Base-by-base conservation (phyloP, 1,284 basidiomycete genomes). In the Melanopsichium pennsylvanicum region DNA sequence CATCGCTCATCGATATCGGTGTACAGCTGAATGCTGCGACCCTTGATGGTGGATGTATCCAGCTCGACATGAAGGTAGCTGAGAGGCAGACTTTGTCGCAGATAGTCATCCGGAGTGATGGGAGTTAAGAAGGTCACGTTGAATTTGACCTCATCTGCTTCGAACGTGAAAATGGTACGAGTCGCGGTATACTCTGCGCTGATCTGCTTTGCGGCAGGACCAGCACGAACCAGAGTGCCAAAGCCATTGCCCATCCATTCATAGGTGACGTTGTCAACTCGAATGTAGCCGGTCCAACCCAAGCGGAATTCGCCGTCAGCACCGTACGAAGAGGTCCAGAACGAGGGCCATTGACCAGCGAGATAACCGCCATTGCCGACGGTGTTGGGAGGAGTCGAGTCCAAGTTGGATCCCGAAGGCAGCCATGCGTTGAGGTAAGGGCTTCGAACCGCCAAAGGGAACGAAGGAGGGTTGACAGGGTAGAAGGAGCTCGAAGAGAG, bases 201-300 rank as follows among this genome's bases (percentile, higher is more conserved):
- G 35, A 69, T 52, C 59, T 80, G 78, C 18, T 38, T 66, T 36
- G 78, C 78, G 25, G 70, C 71, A 22, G 41, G 42, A 25, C 75
- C 72, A 8, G 66, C 50, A 29, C 57, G 56, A 8, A 79, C 72
- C 1, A 70, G 58, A 26, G 59, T 78, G 41, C 76, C 76, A 37
- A 76, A 78, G 21, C 69, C 74, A 27, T 75, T 63, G 40, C 76
- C 76, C 72, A 76, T 75, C 72, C 75, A 78, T 27, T 78, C 70
- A 41, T 76, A 76, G 15, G 72, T 75, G 38, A 49, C 54, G 19
- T 63, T 63, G 58, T 78, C 71, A 37, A 78, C 52, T 16, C 73
- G 67, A 34, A 78, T 74, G 47, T 68, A 71, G 33, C 76, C 76
- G 34, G 62, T 55, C 71, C 72, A 76, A 18, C 70, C 74, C 5